These are phyloP conservation scores for Fusarium neocosmosporiellum DNA, from an alignment of 2,329 filamentous ascomycete species.

Conservation along the genomic window DNA sequence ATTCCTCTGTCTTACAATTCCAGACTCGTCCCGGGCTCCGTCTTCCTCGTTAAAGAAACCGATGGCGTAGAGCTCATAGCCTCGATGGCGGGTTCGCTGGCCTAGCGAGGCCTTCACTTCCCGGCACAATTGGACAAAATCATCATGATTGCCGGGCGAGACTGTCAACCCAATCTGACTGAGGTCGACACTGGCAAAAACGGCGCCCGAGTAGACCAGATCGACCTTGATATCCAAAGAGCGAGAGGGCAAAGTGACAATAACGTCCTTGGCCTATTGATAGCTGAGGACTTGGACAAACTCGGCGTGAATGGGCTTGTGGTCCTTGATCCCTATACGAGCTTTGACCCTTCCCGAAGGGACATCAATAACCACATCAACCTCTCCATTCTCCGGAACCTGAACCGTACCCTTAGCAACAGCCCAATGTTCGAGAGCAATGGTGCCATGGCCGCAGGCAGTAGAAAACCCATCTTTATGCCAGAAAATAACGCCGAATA, in stretches of 20 bases:
- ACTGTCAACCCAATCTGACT: background rate
- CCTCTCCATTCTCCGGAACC: background rate
- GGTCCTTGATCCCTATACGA: background rate
- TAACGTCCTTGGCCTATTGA: slow-evolving; percentile 8
- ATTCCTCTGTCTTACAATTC: background rate
- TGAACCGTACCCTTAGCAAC: background rate
- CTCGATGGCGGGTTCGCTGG: background rate
- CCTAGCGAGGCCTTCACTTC: background rate
- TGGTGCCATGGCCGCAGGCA: background rate
- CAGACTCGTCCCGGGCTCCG: background rate
- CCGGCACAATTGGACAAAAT: background rate
- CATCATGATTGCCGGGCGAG: background rate
- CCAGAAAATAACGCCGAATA: slow-evolving; percentile 44
- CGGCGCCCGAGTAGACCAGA: slow-evolving; percentile 20
- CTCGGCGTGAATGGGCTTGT: slow-evolving; percentile 15
- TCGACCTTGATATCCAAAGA: background rate
- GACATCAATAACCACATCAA: slow-evolving; percentile 34
- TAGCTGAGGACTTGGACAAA: slow-evolving; percentile 35
- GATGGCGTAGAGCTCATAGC: background rate
- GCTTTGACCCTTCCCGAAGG: slow-evolving; percentile 26
- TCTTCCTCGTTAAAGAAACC: background rate
- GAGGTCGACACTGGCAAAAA: background rate
- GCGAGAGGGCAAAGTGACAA: slow-evolving; percentile 6
- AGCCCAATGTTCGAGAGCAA: background rate
- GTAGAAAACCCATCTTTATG: slow-evolving; percentile 39